phyloP scores from a whole-genome alignment of 2,329 filamentous ascomycete species.

The Aspergillus sp. region DNA sequence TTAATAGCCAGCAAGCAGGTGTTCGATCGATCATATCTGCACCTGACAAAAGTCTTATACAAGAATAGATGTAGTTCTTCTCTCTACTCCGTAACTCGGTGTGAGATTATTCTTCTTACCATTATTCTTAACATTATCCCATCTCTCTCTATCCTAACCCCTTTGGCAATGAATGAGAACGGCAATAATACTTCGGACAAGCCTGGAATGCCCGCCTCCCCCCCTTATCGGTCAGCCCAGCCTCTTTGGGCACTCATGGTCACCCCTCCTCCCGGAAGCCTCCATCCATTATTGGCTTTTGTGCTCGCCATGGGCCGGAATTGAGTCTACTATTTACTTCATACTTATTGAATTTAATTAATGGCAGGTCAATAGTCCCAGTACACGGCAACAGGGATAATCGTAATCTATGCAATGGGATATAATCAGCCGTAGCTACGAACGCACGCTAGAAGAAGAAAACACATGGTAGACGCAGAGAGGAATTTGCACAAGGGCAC shows the following conservation, averaged over 20 bases:
- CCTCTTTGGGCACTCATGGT: neutral
- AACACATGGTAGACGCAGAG: neutral
- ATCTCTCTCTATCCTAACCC: too few species aligned
- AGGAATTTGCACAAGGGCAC: neutral
- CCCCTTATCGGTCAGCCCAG: conserved; percentile 2
- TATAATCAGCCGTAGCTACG: conserved; percentile 1
- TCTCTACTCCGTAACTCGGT: too few species aligned
- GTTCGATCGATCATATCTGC: too few species aligned
- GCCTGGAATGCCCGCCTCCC: neutral
- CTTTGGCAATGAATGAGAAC: neutral
- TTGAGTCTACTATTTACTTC: neutral
- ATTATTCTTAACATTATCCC: too few species aligned
- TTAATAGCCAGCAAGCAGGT: neutral
- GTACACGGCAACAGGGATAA: neutral
- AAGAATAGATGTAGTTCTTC: too few species aligned
- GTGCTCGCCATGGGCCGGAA: neutral
- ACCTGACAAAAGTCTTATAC: too few species aligned
- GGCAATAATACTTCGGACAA: neutral
- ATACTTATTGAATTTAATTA: neutral
- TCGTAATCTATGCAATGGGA: neutral
- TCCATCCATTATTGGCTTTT: neutral
- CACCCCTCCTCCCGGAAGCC: neutral
- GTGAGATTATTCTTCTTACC: too few species aligned
- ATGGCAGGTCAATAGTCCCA: neutral
- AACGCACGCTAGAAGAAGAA: neutral